Base-by-base conservation (phyloP, 306 rosid species). In the Cucumis cinereus region DNA sequence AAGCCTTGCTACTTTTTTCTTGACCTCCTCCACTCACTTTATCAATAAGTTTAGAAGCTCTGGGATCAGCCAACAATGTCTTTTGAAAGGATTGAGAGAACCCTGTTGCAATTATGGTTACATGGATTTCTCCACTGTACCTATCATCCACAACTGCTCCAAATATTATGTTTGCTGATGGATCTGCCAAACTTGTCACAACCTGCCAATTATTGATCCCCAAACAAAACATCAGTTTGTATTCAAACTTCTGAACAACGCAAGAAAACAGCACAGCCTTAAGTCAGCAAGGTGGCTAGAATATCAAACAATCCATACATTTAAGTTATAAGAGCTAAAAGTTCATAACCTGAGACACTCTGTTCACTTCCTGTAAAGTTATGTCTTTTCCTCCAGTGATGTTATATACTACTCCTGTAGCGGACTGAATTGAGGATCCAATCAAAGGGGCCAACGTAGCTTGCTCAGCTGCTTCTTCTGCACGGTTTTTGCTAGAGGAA, bases 391-490 rank as follows among this genome's bases (percentile, higher is more conserved):
- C 99, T 28, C 98, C 99, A 10, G 99, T 95, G 75, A 95, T 95
- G 77, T 95, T 95, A 83, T 95, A 95, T 57, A 95, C 99, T 38
- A 92, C 95, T 17, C 99, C 99, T 36, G 98, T 95, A 72, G 99
- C 99, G 41, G 99, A 92, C 81, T 92, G 96, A 78, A 95, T 95
- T 59, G 99, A 95, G 28, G 99, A 95, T 66, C 99, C 99, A 55
- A 95, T 92, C 45, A 95, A 84, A 52, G 99, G 99, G 80, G 99
- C 99, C 84, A 95, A 80, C 71, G 99, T 95, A 24, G 99, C 99
- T 85, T 95, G 99, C 73, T 92, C 98, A 4, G 99, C 99, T 14
- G 99, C 99, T 78, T 92, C 99, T 89, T 92, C 99, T 53, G 99
- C 99, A 30, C 99, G 93, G 67, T 95, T 95, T 86, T 95, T 95